These are phyloP conservation scores for Hypoxylon sp. DNA, from an alignment of 2,329 filamentous ascomycete genomes.

Conservation along the genomic window DNA sequence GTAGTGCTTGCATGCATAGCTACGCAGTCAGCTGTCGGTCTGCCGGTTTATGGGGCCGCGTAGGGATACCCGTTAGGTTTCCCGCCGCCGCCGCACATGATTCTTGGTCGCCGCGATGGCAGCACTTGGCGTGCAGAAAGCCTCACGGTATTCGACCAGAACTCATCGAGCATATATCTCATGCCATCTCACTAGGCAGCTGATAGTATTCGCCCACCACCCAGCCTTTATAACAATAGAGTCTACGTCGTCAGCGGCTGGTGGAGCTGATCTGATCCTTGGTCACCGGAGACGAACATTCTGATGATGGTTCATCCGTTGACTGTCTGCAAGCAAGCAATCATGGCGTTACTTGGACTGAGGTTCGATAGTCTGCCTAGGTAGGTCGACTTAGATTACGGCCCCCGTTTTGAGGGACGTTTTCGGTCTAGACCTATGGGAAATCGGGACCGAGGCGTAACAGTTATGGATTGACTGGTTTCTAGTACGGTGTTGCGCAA, in stretches of 20 bases:
- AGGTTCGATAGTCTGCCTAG: constrained; percentile 5
- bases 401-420: constrained; percentile 4
- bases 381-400: constrained; percentile 5
- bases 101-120: constrained; percentile 14
- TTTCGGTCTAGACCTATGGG: constrained; percentile 1
- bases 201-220: not conserved
- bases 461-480: not conserved
- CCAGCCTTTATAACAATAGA: not conserved
- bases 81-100: constrained; percentile 4
- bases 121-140: not conserved
- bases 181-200: not conserved
- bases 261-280: constrained; percentile 7
- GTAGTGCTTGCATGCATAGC: constrained; percentile 7
- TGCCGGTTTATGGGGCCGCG: constrained; percentile 35
- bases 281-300: not conserved
- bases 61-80: constrained; percentile 15
- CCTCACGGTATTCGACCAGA: not conserved
- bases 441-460: constrained; percentile 2
- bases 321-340: constrained; percentile 16
- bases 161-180: not conserved
- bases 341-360: constrained; percentile 18
- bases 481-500: constrained; percentile 10
- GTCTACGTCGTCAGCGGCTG: constrained; percentile 1
- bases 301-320: constrained; percentile 4
- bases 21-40: constrained; percentile 10